Conservation (phyloP, 345 rosid species). For the Rhodamnia argentea region DNA sequence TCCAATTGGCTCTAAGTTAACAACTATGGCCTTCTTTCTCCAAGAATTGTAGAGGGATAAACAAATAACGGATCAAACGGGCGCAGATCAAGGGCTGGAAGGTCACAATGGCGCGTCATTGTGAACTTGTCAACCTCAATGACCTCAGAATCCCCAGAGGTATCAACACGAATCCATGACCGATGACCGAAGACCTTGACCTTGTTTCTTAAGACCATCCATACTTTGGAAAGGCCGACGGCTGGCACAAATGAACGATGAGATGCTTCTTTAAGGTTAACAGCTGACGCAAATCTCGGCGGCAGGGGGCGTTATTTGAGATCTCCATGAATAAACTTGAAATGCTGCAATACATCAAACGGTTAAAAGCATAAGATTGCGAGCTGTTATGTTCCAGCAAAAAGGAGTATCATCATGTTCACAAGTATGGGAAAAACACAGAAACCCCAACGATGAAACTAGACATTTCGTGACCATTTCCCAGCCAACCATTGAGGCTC, state of each 20-base stretch:
- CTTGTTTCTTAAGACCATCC: conserved; percentile 71
- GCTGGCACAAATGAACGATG: conserved; percentile 25
- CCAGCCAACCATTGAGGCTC: too few species aligned
- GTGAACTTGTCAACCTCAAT: conserved; percentile 96
- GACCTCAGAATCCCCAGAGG: conserved; percentile 67
- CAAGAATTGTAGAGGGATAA: conserved; percentile 91
- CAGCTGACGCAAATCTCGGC: conserved; percentile 71
- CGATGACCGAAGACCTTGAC: conserved; percentile 89
- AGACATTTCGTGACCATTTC: too few species aligned
- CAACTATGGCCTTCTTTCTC: conserved; percentile 95
- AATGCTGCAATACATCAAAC: not conserved
- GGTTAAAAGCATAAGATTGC: not conserved
- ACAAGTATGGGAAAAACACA: too few species aligned
- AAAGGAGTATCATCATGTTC: too few species aligned
- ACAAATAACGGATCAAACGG: conserved; percentile 90
- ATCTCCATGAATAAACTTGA: not conserved
- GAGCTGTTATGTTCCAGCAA: too few species aligned
- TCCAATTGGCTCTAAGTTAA: conserved; percentile 87
- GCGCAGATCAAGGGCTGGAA: conserved; percentile 91
- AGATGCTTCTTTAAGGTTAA: conserved; percentile 56
- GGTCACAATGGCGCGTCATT: conserved; percentile 91
- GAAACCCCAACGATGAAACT: too few species aligned
- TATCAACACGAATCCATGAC: conserved; percentile 95
- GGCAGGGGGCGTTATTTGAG: conserved; percentile 66
- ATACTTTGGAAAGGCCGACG: conserved; percentile 59